Evolutionary conservation across 148 eudicot genomes (phyloP).

Genomic region (Vaccinium corymbosum): DNA sequence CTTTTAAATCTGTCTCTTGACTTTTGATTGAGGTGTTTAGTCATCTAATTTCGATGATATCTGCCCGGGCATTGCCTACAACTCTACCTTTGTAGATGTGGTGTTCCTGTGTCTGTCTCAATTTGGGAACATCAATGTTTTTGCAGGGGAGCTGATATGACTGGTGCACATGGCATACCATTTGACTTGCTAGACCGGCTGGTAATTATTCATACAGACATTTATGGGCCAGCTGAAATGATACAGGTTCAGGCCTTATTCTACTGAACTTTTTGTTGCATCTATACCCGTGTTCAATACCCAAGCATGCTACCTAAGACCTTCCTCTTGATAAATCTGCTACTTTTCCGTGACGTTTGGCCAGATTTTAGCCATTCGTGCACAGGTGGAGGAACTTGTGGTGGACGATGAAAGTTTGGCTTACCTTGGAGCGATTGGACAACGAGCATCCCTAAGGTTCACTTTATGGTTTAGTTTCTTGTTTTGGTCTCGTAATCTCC

Average conservation of each 20-base stretch:
- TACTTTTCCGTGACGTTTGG: slow-evolving; percentile 10
- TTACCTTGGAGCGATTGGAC: slow-evolving; percentile 85
- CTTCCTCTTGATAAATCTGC: slow-evolving; percentile 6
- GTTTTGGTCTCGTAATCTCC: not conserved
- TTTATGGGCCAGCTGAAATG: slow-evolving; percentile 97
- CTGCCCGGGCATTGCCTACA: not conserved
- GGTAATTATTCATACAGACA: slow-evolving; percentile 73
- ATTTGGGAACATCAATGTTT: not conserved
- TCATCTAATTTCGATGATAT: not conserved
- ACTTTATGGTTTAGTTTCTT: not conserved
- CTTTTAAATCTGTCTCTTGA: not conserved
- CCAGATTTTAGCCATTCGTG: slow-evolving; percentile 93
- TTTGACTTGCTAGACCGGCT: slow-evolving; percentile 86
- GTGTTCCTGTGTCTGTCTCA: not conserved
- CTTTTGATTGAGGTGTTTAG: not conserved
- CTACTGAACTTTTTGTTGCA: not conserved
- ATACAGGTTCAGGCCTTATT: slow-evolving; percentile 58
- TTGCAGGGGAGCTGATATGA: slow-evolving; percentile 94
- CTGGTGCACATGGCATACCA: slow-evolving; percentile 94
- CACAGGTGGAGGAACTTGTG: slow-evolving; percentile 85
- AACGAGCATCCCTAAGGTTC: slow-evolving; percentile 88
- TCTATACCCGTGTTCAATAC: not conserved
- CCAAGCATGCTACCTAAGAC: not conserved
- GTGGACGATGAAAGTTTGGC: slow-evolving; percentile 95
- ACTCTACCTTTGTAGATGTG: not conserved